Evolutionary conservation across 306 rosid genomes (phyloP), one percentile per base, ranked within the genome.

Genomic region (Luffa acutangula): DNA sequence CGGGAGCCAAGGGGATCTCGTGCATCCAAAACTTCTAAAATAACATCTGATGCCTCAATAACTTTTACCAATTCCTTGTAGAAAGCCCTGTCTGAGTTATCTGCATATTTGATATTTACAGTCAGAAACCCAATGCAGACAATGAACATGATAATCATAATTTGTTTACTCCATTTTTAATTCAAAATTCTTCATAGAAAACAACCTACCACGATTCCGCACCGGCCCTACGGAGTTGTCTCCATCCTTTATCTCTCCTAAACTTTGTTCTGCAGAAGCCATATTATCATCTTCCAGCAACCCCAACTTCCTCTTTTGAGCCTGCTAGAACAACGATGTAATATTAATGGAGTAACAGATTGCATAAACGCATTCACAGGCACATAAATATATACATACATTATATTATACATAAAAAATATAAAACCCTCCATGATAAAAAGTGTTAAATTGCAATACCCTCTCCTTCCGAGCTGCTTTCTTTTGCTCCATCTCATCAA

Each of bases 1-100:
- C 99, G 94, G 6, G 98, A 91, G 78, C 99, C 99, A 79, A 96
- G 83, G 25, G 99, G 99, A 83, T 96, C 99, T 33, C 99, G 90
- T 65, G 99, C 99, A 86, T 96, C 99, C 83, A 96, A 92, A 48
- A 96, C 99, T 81, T 96, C 99, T 82, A 96, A 78, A 87, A 96
- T 87, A 31, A 96, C 99, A 88, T 96, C 98, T 25, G 99, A 96
- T 15, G 89, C 94, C 31, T 93, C 98, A 69, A 96, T 87, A 46
- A 96, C 97, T 83, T 90, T 89, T 10, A 85, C 96, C 86, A 96
- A 85, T 82, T 96, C 99, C 86, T 88, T 91, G 89, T 90, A 93
- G 83, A 96, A 96, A 73, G 92, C 92, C 81, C 89, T 89, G 75
- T 91, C 99, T 0, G 94, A 83, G 86, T 75, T 87, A 57, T 93